Conservation (phyloP, 352 stramenopile genomes). For the Blastocystis sp. region DNA sequence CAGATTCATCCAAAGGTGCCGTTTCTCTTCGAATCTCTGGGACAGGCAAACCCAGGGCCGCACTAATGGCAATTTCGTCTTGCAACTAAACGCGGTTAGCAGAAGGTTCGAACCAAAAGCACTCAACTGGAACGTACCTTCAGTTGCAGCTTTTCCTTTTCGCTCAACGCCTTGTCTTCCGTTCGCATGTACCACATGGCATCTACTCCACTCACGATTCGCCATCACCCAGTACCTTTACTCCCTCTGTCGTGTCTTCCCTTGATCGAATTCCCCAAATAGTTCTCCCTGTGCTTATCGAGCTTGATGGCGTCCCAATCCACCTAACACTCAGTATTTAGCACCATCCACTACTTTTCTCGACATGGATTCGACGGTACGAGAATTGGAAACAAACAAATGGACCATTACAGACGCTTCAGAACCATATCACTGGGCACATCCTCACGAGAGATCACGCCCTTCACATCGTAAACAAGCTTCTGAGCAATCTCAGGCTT, state of each 20-base stretch:
- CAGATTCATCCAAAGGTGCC: not conserved
- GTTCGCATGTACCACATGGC: not conserved
- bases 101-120: not conserved
- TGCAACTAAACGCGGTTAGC: not conserved
- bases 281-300: conserved; percentile 12
- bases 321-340: not conserved
- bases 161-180: not conserved
- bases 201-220: not conserved
- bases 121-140: not conserved
- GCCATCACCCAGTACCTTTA: not conserved
- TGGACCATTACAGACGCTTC: too few relatives aligned
- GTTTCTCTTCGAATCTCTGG: not conserved
- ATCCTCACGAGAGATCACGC: too few relatives aligned
- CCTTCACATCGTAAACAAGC: too few relatives aligned
- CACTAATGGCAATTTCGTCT: not conserved
- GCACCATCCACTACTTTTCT: not conserved
- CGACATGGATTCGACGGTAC: too few relatives aligned
- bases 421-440: too few relatives aligned
- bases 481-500: too few relatives aligned
- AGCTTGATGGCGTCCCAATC: conserved; percentile 12
- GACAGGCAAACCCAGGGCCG: not conserved
- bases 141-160: not conserved
- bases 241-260: not conserved
- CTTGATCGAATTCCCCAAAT: conserved; percentile 27
- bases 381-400: too few relatives aligned